Evolutionary conservation across 2,329 filamentous ascomycete genomes (phyloP).

Genomic region (Ploettnerulaceae sp.): DNA sequence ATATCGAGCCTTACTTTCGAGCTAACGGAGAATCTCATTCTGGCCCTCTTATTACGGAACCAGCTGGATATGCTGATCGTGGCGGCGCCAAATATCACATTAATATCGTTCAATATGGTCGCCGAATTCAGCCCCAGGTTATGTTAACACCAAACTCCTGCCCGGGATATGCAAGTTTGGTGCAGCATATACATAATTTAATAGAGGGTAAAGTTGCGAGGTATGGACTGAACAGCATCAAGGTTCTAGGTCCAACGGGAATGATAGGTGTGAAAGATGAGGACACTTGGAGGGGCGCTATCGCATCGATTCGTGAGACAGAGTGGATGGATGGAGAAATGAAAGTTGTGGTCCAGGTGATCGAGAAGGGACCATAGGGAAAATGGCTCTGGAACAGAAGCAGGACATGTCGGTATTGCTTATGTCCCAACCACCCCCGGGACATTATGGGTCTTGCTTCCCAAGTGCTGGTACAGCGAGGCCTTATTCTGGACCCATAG

Average conservation of each 20-base stretch:
- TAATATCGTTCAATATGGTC: conserved; percentile 17
- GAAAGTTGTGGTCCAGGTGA: conserved; percentile 24
- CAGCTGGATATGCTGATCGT: neutral
- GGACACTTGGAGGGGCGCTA: conserved; percentile 22
- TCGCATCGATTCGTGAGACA: conserved; percentile 19
- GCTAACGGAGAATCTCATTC: neutral
- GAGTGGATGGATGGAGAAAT: conserved; percentile 34
- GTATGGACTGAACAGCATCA: conserved; percentile 19
- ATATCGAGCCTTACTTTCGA: conserved; percentile 1
- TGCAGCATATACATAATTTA: conserved; percentile 23
- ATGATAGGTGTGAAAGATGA: conserved; percentile 25
- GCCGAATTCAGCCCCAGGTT: conserved; percentile 21
- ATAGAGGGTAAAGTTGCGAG: conserved; percentile 12
- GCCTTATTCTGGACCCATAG: neutral
- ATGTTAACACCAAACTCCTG: conserved; percentile 20
- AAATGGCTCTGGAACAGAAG: neutral
- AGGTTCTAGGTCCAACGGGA: conserved; percentile 24
- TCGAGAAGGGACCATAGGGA: conserved; percentile 2
- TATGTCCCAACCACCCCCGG: too few species aligned
- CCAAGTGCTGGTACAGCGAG: neutral
- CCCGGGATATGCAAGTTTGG: conserved; percentile 26
- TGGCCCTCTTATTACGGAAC: neutral
- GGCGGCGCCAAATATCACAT: neutral
- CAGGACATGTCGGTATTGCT: neutral
- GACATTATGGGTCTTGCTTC: too few species aligned